phyloP scores from a whole-genome alignment of 768 basidiomycete genomes.

The Lactifluus pinguis region DNA sequence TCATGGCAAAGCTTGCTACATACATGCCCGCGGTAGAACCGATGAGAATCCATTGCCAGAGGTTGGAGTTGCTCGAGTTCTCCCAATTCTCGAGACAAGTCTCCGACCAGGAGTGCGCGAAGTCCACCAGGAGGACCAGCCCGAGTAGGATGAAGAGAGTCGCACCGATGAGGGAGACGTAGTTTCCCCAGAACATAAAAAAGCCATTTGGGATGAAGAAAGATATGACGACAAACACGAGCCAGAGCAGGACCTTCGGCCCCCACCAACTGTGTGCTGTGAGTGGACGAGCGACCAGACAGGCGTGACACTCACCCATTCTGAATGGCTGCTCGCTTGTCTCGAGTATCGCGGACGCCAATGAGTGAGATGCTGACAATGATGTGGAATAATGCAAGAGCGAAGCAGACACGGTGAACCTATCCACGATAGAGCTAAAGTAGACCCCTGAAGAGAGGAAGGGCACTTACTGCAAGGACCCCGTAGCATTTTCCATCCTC shows the following conservation, averaged over 20 bases:
- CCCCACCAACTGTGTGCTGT: conserved; percentile 82
- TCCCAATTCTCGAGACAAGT: conserved; percentile 97
- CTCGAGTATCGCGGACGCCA: conserved; percentile 81
- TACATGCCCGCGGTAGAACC: conserved; percentile 90
- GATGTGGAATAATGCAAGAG: conserved; percentile 80
- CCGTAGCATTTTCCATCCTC: conserved; percentile 91
- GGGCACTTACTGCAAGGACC: conserved; percentile 73
- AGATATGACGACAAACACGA: conserved; percentile 67
- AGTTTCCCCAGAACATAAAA: conserved; percentile 98
- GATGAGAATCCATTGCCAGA: conserved; percentile 96
- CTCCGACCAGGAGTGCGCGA: conserved; percentile 98
- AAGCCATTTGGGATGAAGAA: conserved; percentile 97
- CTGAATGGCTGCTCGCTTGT: conserved; percentile 91
- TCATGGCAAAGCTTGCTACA: conserved; percentile 72
- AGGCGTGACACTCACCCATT: conserved; percentile 60
- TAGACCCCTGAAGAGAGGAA: background rate
- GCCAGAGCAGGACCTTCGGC: conserved; percentile 86
- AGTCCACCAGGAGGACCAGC: conserved; percentile 94
- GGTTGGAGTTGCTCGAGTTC: conserved; percentile 58
- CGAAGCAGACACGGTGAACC: conserved; percentile 97
- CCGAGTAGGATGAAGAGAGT: conserved; percentile 95
- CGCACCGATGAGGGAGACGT: conserved; percentile 83
- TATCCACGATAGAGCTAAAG: conserved; percentile 24
- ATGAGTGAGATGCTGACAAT: conserved; percentile 72
- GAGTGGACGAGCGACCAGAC: conserved; percentile 7